Conservation (phyloP, 768 basidiomycete genomes). For the Podaxis carcinomalis region DNA sequence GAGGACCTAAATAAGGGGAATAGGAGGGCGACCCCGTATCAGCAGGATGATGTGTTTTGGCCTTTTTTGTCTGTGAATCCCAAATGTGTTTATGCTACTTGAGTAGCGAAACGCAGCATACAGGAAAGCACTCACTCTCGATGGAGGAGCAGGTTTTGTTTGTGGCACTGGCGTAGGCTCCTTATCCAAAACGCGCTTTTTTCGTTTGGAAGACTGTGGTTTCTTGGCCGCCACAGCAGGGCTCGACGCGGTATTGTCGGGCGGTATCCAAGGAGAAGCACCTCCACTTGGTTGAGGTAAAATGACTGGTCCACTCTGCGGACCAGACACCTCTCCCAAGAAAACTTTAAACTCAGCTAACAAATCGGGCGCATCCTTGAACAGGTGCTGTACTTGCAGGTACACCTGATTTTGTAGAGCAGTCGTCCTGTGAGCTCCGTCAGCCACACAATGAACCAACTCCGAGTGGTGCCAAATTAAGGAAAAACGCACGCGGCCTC, state of each 20-base stretch:
- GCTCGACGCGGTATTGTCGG: conserved; percentile 7
- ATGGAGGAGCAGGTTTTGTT: conserved; percentile 36
- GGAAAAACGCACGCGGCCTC: conserved; percentile 66
- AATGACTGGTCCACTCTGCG: conserved; percentile 40
- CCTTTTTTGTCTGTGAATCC: conserved; percentile 49
- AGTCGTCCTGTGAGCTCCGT: not conserved
- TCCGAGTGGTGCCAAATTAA: conserved; percentile 9
- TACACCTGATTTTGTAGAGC: conserved; percentile 63
- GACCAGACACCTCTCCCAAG: conserved; percentile 56
- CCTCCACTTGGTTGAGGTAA: conserved; percentile 44
- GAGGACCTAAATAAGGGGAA: conserved; percentile 40
- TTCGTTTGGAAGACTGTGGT: conserved; percentile 42
- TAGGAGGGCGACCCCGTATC: conserved; percentile 55
- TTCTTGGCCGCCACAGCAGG: conserved; percentile 34
- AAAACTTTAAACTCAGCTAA: conserved; percentile 81
- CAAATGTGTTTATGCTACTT: conserved; percentile 4
- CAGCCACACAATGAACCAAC: not conserved
- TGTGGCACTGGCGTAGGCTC: conserved; percentile 60
- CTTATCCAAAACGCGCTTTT: conserved; percentile 63
- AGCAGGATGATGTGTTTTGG: conserved; percentile 55
- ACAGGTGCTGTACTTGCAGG: conserved; percentile 73
- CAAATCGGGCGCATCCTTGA: conserved; percentile 78
- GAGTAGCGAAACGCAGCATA: not conserved
- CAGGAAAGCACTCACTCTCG: conserved; percentile 19
- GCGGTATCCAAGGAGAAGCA: conserved; percentile 3